A percentile compares a stretch with the other conserved stretches of the same genome.
phyloP scores from a whole-genome alignment of 768 basidiomycete genomes.

The Auricularia sp. region DNA sequence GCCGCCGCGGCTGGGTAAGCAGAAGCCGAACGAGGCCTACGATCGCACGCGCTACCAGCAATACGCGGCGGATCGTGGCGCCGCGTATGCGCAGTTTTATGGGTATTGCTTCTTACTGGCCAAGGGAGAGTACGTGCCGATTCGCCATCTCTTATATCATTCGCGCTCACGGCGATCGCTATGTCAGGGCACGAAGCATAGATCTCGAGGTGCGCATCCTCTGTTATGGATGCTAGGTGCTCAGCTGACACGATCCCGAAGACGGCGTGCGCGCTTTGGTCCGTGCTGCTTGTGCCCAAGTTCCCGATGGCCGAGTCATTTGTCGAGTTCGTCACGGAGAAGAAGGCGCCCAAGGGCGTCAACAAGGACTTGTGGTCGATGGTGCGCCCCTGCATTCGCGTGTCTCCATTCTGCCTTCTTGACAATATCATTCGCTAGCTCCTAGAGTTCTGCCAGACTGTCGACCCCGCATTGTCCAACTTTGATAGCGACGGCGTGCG shows the following conservation, averaged over 20 bases:
- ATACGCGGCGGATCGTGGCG: slow-evolving; percentile 39
- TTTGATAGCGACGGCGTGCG: slow-evolving; percentile 71
- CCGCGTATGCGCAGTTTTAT: slow-evolving; percentile 58
- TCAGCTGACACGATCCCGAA: slow-evolving; percentile 17
- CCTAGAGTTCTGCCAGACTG: slow-evolving; percentile 62
- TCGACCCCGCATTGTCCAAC: slow-evolving; percentile 48
- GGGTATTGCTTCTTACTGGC: slow-evolving; percentile 59
- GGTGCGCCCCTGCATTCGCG: slow-evolving; percentile 33
- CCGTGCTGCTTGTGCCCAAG: slow-evolving; percentile 57
- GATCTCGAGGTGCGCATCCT: slow-evolving; percentile 61
- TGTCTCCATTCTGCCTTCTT: neutral
- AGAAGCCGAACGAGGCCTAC: slow-evolving; percentile 40
- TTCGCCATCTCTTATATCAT: neutral
- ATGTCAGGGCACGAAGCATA: slow-evolving; percentile 56
- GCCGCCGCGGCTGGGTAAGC: slow-evolving; percentile 26
- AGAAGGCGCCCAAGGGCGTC: slow-evolving; percentile 57
- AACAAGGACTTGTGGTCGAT: slow-evolving; percentile 84
- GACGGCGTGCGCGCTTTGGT: slow-evolving; percentile 68
- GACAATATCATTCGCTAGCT: slow-evolving; percentile 33
- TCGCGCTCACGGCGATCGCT: slow-evolving; percentile 17
- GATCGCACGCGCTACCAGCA: slow-evolving; percentile 40
- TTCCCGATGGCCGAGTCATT: slow-evolving; percentile 60
- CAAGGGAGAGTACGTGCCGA: slow-evolving; percentile 54
- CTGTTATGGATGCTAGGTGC: neutral
- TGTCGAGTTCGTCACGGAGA: slow-evolving; percentile 50